Evolutionary conservation across 2,329 filamentous ascomycete genomes (phyloP), one percentile per base, ranked within the genome.

Genomic region (Sclerotinia minor): DNA sequence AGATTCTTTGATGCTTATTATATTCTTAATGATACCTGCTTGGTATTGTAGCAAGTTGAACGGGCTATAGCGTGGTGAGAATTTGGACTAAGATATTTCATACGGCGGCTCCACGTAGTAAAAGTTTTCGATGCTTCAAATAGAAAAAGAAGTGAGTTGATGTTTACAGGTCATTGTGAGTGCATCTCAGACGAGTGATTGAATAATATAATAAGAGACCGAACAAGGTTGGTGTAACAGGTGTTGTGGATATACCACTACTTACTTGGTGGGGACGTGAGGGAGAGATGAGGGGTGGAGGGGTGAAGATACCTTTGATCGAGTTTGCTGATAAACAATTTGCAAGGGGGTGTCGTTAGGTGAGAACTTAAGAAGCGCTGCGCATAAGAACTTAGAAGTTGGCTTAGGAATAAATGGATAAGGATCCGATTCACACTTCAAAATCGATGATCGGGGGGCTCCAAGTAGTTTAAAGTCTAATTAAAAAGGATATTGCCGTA

Each of bases 151-250:
- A n/a, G 71, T 75, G 69, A 76, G 76, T 71, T 71, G 69, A 45
- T 73, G 73, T 72, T 75, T 76, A 65, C 75, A 72, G 67, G 73
- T 70, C 74, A 75, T 74, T 67, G 70, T 73, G 67, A 69, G 73
- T 26, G 65, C 64, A 66, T 72, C 73, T 65, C 53, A 72, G 64
- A 67, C 19, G 41, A 67, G 60, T 67, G 26, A 26, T 49, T 44
- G 58, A 45, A 53, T 57, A 45, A 53, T 57, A 35, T n/a, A 17
- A 45, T 26, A 45, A 57, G 53, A 67, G 29, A 65, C 29, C 29
- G 70, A 60, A 57, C 41, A 57, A 68, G 71, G 71, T 69, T 58
- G 68, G 29, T 75, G 73, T 72, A 72, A 72, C 67, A 71, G 44
- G 64, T 71, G 32, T 50, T 59, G 68, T 71, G 71, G 68, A 74